A percentile compares a stretch with the other conserved stretches of the same genome.
phyloP scores from a whole-genome alignment of 371 early-diverging fungal genomes.

The Furculomyces boomerangus region DNA sequence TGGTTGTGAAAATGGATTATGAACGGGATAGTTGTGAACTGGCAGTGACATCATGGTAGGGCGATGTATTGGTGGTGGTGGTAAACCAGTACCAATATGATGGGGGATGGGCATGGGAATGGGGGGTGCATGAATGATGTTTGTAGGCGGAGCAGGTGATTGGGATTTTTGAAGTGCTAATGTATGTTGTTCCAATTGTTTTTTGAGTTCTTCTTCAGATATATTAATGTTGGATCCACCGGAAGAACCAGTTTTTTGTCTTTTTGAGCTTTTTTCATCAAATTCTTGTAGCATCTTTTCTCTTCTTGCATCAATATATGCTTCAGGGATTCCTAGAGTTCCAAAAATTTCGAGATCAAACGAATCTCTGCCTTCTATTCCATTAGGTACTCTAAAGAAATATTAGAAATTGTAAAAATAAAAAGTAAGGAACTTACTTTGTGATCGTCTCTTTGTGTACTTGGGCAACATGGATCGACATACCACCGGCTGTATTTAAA shows the following conservation, averaged over 20 bases:
- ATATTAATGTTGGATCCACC: not conserved
- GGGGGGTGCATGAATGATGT: not conserved
- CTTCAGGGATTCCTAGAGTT: constrained; percentile 82
- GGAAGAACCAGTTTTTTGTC: not conserved
- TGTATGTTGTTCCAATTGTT: constrained; percentile 20
- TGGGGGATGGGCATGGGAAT: constrained; percentile 3
- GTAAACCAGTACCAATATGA: constrained; percentile 1
- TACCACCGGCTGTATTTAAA: constrained; percentile 78
- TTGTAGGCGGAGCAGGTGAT: constrained; percentile 2
- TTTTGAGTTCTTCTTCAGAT: constrained; percentile 8
- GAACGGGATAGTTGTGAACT: constrained; percentile 1
- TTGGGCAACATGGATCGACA: constrained; percentile 76
- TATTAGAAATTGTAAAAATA: not conserved
- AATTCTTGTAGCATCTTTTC: constrained; percentile 14
- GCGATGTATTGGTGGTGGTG: constrained; percentile 5
- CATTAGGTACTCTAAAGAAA: constrained; percentile 59
- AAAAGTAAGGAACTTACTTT: constrained; percentile 25
- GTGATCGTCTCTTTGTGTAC: constrained; percentile 80
- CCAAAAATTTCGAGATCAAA: constrained; percentile 85
- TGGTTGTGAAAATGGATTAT: constrained; percentile 2
- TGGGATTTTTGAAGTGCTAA: constrained; percentile 1
- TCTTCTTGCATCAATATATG: constrained; percentile 52
- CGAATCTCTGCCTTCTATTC: constrained; percentile 65
- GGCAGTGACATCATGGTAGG: not conserved
- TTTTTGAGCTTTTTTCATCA: constrained; percentile 7